Percentiles rank a stretch among this genome's conserved stretches.
Conservation (phyloP, 148 eudicot genomes). For the Diospyros kaki region DNA sequence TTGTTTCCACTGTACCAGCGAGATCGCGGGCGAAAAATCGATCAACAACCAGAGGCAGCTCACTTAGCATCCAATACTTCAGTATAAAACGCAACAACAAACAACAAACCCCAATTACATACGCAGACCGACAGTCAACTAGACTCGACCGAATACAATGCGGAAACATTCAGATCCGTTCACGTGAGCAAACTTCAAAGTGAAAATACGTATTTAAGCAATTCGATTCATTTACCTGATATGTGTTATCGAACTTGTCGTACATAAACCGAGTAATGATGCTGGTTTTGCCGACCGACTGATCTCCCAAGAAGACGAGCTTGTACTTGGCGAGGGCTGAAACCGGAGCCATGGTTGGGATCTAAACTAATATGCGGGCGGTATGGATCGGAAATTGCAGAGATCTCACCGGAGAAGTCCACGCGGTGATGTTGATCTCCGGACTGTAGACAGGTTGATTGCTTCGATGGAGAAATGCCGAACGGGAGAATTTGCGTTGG, state of each 20-base stretch:
- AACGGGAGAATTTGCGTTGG: too few relatives aligned
- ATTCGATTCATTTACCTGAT: slow-evolving; percentile 36
- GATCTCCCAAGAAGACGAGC: slow-evolving; percentile 75
- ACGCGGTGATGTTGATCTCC: too few relatives aligned
- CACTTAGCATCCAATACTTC: not conserved
- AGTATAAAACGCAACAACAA: not conserved
- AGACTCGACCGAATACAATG: not conserved
- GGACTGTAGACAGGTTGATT: too few relatives aligned
- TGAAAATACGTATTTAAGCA: too few relatives aligned
- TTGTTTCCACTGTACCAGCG: too few relatives aligned
- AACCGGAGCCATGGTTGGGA: slow-evolving; percentile 46
- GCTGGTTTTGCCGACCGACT: slow-evolving; percentile 84
- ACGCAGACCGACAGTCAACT: not conserved
- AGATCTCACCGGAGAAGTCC: too few relatives aligned
- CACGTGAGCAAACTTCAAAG: not conserved
- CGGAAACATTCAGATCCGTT: slow-evolving; percentile 1
- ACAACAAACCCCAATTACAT: not conserved
- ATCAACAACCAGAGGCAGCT: not conserved
- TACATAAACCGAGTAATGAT: slow-evolving; percentile 83
- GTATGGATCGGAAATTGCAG: too few relatives aligned
- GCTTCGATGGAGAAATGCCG: too few relatives aligned
- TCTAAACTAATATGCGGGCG: not conserved
- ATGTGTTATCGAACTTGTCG: slow-evolving; percentile 70
- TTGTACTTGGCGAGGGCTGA: slow-evolving; percentile 76
- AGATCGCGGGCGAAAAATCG: too few relatives aligned